Conservation (phyloP, 352 stramenopile genomes). For the Pelagophyceae sp. region DNA sequence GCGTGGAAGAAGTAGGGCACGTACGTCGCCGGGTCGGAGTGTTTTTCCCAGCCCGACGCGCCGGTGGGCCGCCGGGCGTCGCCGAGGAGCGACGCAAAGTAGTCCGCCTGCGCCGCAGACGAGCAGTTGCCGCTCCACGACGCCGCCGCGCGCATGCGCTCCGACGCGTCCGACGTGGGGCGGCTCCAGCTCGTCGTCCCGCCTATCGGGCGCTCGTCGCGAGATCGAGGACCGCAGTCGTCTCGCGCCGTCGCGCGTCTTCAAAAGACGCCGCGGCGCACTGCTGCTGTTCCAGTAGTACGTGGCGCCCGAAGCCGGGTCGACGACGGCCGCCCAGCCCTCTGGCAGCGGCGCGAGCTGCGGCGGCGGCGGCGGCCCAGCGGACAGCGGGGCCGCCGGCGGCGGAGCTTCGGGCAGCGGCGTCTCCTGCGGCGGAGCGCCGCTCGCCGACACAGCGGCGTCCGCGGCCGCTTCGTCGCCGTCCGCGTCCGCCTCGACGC, state of each 20-base stretch:
- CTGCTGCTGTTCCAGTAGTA: conserved; percentile 13
- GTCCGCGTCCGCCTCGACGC: neutral
- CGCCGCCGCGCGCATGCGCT: neutral
- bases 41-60: conserved; percentile 62
- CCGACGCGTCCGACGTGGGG: too few relatives aligned
- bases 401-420: neutral
- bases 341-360: neutral
- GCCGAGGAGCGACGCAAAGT: neutral
- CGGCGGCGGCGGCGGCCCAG: neutral
- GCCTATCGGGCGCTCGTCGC: too few relatives aligned
- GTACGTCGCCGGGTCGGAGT: conserved; percentile 63
- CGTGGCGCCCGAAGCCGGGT: neutral
- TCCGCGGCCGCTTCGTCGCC: neutral
- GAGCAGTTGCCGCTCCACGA: neutral
- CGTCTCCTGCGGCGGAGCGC: neutral
- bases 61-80: conserved; percentile 22
- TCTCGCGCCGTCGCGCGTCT: too few relatives aligned
- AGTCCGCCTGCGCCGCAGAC: neutral
- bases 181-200: too few relatives aligned
- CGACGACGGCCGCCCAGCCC: conserved; percentile 1
- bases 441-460: neutral
- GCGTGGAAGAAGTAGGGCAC: conserved; percentile 71
- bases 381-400: neutral
- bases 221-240: too few relatives aligned
- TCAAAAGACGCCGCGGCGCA: conserved; percentile 11